These are phyloP conservation scores for Populus hybrid DNA, from an alignment of 441 rosid species.

Conservation along the genomic window DNA sequence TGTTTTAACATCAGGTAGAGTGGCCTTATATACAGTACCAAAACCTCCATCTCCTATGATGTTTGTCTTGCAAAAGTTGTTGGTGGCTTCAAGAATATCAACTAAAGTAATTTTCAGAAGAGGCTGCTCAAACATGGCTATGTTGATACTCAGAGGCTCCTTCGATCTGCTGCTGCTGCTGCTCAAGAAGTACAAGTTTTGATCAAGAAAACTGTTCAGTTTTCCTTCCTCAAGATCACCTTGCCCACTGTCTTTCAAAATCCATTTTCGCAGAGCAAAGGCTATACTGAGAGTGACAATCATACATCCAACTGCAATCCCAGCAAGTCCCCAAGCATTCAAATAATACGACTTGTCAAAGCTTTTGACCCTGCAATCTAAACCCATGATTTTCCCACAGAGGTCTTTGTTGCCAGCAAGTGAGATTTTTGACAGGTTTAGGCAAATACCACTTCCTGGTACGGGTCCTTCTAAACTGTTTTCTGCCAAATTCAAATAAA, in stretches of 20 bases:
- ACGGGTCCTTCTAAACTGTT: conserved; percentile 68
- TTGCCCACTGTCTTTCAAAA: conserved; percentile 30
- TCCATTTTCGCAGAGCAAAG: conserved; percentile 43
- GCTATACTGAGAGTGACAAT: conserved; percentile 33
- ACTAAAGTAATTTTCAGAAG: conserved; percentile 67
- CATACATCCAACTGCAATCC: conserved; percentile 42
- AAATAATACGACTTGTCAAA: conserved; percentile 26
- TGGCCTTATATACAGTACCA: conserved; percentile 86
- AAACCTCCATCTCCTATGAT: conserved; percentile 93
- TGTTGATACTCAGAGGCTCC: conserved; percentile 87
- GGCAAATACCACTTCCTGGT: conserved; percentile 60
- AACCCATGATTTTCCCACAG: conserved; percentile 49
- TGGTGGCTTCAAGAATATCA: conserved; percentile 77
- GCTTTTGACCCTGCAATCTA: conserved; percentile 43
- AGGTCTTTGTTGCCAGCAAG: conserved; percentile 62
- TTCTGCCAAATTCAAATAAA: conserved; percentile 48
- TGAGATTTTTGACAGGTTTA: conserved; percentile 42
- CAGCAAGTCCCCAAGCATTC: conserved; percentile 54
- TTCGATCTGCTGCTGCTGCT: conserved; percentile 68
- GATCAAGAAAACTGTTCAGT: conserved; percentile 49
- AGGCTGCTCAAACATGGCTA: conserved; percentile 85
- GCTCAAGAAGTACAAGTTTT: conserved; percentile 53
- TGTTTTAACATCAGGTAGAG: conserved; percentile 47
- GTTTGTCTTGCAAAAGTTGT: conserved; percentile 74
- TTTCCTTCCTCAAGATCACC: conserved; percentile 53